These are phyloP conservation scores for Penicillium sp. DNA, from an alignment of 2,329 filamentous ascomycete species.

Conservation along the genomic window DNA sequence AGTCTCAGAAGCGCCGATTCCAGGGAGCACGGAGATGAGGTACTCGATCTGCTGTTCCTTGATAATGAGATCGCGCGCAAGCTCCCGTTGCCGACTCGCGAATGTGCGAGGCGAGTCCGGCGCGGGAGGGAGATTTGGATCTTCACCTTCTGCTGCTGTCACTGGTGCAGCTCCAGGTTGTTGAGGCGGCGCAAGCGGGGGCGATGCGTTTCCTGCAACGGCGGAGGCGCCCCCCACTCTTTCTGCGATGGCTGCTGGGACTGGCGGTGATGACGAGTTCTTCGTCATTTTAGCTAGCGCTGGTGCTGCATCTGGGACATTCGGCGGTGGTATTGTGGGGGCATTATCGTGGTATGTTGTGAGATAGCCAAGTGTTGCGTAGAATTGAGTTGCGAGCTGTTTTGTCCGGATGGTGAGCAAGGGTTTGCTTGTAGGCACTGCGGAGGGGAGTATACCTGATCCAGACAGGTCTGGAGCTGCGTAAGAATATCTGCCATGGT, in stretches of 20 bases:
- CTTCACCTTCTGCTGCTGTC: slow-evolving; percentile 21
- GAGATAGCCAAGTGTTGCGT: slow-evolving; percentile 51
- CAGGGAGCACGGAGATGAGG: slow-evolving; percentile 47
- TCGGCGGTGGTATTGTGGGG: slow-evolving; percentile 35
- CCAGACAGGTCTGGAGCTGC: slow-evolving; percentile 52
- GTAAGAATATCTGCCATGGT: slow-evolving; percentile 50
- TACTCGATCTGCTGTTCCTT: slow-evolving; percentile 54
- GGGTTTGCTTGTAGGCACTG: not conserved
- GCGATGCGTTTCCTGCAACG: slow-evolving; percentile 18
- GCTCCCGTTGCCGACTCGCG: slow-evolving; percentile 45
- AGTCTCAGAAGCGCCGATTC: slow-evolving; percentile 45
- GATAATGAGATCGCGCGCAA: slow-evolving; percentile 50
- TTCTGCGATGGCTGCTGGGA: slow-evolving; percentile 30
- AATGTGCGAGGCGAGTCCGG: slow-evolving; percentile 47
- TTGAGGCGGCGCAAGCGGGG: slow-evolving; percentile 25
- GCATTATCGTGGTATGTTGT: slow-evolving; percentile 48
- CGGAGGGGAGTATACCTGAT: slow-evolving; percentile 40
- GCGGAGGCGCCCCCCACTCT: slow-evolving; percentile 15
- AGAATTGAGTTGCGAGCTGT: slow-evolving; percentile 53
- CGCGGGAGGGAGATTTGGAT: slow-evolving; percentile 34
- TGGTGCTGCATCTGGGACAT: slow-evolving; percentile 36
- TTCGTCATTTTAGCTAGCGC: slow-evolving; percentile 44
- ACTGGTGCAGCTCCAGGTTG: slow-evolving; percentile 16
- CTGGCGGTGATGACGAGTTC: slow-evolving; percentile 38
- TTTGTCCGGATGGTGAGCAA: slow-evolving; percentile 2